Evolutionary conservation across 129 eudicot genomes (phyloP).

Genomic region (Saussurea involucrata): DNA sequence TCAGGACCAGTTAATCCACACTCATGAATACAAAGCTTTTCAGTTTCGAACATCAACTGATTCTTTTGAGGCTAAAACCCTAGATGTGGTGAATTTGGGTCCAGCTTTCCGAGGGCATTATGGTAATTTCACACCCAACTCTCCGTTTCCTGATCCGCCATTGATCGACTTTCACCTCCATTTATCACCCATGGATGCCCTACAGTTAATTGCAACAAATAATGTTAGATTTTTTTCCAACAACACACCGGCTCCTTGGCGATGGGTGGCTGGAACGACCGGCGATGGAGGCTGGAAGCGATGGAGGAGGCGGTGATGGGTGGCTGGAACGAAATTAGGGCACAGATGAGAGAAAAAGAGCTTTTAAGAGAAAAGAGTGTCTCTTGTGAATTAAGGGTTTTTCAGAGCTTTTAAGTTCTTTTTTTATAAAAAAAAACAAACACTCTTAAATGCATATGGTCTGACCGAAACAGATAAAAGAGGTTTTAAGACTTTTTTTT

Average conservation of each 20-base stretch:
- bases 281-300: no score
- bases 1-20: constrained; percentile 67
- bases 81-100: constrained; percentile 66
- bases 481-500: no score
- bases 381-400: no score
- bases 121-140: constrained; percentile 46
- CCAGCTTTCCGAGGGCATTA: constrained; percentile 80
- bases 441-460: no score
- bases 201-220: constrained; percentile 1
- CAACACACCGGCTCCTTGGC: not conserved
- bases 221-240: not conserved
- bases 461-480: no score
- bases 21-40: constrained; percentile 67
- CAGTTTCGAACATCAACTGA: constrained; percentile 34
- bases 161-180: constrained; percentile 34
- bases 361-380: no score
- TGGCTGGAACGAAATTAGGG: no score
- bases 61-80: constrained; percentile 47
- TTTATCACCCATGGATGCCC: constrained; percentile 35
- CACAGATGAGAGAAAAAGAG: no score
- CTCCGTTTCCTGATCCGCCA: constrained; percentile 51
- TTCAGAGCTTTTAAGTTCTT: no score
- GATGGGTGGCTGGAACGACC: no score
- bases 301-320: no score
- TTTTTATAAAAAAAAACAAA: no score